phyloP scores from a whole-genome alignment of 345 rosid genomes.

The Psidium guajava region DNA sequence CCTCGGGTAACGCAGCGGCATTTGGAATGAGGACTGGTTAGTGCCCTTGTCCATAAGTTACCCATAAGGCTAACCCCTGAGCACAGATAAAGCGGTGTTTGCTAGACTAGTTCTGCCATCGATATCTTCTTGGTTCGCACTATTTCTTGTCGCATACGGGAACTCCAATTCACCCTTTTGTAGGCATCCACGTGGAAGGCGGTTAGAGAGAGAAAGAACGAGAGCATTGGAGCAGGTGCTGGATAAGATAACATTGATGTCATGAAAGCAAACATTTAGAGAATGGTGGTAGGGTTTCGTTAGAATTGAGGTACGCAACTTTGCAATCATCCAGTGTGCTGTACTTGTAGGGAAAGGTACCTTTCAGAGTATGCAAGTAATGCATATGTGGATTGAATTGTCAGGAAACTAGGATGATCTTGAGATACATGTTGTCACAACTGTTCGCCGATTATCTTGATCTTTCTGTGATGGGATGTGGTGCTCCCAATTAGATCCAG shows the following conservation, averaged over 20 bases:
- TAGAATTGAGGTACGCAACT: not conserved
- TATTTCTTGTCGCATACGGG: not conserved
- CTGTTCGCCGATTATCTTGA: not conserved
- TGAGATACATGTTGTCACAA: not conserved
- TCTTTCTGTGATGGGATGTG: not conserved
- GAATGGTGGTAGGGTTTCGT: not conserved
- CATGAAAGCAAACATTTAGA: constrained; percentile 5
- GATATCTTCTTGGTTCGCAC: not conserved
- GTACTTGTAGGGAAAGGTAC: not conserved
- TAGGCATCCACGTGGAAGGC: not conserved
- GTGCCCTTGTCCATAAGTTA: not conserved
- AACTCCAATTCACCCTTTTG: not conserved
- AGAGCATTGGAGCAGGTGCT: constrained; percentile 4
- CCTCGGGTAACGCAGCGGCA: constrained; percentile 55
- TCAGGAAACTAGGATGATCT: not conserved
- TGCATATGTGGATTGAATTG: not conserved
- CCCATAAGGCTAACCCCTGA: constrained; percentile 1
- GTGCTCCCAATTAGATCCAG: not conserved
- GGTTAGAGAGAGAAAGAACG: not conserved
- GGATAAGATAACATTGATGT: constrained; percentile 11
- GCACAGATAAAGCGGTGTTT: not conserved
- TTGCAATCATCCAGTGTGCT: not conserved
- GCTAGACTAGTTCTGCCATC: constrained; percentile 11
- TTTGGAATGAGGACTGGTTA: constrained; percentile 17
- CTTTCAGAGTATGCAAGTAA: not conserved